Base-by-base conservation (phyloP, 1,284 basidiomycete species). In the Malassezia psittaci region DNA sequence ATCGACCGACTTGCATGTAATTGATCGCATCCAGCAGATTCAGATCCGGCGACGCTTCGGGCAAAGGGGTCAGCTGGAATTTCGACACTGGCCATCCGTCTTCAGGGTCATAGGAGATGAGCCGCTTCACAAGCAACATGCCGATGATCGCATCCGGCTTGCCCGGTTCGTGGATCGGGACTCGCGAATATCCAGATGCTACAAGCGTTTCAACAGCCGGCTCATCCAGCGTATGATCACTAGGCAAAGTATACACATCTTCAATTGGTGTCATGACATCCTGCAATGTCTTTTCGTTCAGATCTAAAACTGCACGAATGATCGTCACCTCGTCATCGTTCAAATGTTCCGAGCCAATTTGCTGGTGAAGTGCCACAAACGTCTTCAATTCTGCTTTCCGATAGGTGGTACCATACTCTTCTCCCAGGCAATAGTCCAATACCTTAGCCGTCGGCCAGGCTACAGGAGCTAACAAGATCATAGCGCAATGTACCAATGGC, bases 101-200 rank as follows among this genome's bases (percentile, higher is more conserved):
- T 16, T 86, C 81, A 0, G 90, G 89, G 74, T 96, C 90, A 72
- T 96, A 96, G 1, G 83, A 81, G 50, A 96, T 83, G 38, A 98
- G 82, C 85, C 90, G 66, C 59, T 75, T 75, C 56, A 75, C 72
- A 2, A 96, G 81, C 3, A 98, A 79, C 64, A 96, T 81, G 0
- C 93, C 93, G 12, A 87, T 77, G 69, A 94, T 96, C 39, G 87
- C 82, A 12, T 83, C 77, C 1, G 84, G 82, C 51, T 86, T 81
- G 4, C 81, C 82, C 3, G 86, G 81, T 64, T 86, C 83, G 71
- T 96, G 87, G 1, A 98, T 81, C 0, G 93, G 93, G 64, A 96
- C 89, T 21, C 93, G 84, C 1, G 90, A 94, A 75, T 96, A 96
- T 0, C 93, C 93, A 55, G 72, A 71, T 33, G 72, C 62, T 29